Evolutionary conservation across 78 protist genomes (phyloP).

Genomic region (Dictyostelium citrinum): DNA sequence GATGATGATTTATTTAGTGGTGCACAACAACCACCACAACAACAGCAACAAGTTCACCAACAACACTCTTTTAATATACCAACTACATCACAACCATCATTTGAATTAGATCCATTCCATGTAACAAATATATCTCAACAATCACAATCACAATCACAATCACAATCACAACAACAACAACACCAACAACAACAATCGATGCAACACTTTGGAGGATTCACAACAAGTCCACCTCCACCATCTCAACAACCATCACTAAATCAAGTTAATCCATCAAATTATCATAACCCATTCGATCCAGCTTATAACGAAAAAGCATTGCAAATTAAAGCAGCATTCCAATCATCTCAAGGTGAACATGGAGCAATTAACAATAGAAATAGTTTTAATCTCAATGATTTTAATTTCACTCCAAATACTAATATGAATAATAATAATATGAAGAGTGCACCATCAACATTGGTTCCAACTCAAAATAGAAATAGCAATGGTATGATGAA

Average conservation of each 20-base stretch:
- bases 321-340: slow-evolving; percentile 70
- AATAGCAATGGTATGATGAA: not conserved
- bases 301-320: slow-evolving; percentile 49
- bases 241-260: not conserved
- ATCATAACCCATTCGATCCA: slow-evolving; percentile 51
- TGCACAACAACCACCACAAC: slow-evolving; percentile 2
- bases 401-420: not conserved
- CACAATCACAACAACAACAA: not conserved
- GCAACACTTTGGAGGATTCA: not conserved
- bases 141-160: not conserved
- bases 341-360: slow-evolving; percentile 11
- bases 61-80: not conserved
- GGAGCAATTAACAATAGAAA: not conserved
- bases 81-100: not conserved
- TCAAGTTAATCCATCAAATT: not conserved
- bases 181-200: not conserved
- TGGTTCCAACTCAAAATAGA: not conserved
- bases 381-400: not conserved
- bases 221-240: not conserved
- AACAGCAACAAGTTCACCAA: not conserved
- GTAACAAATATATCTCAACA: not conserved
- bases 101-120: slow-evolving; percentile 39
- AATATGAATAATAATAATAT: not conserved
- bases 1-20: slow-evolving; percentile 27
- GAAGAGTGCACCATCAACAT: not conserved